phyloP scores from a whole-genome alignment of 495 filamentous ascomycete genomes.

The Tuber microsphaerosporum region DNA sequence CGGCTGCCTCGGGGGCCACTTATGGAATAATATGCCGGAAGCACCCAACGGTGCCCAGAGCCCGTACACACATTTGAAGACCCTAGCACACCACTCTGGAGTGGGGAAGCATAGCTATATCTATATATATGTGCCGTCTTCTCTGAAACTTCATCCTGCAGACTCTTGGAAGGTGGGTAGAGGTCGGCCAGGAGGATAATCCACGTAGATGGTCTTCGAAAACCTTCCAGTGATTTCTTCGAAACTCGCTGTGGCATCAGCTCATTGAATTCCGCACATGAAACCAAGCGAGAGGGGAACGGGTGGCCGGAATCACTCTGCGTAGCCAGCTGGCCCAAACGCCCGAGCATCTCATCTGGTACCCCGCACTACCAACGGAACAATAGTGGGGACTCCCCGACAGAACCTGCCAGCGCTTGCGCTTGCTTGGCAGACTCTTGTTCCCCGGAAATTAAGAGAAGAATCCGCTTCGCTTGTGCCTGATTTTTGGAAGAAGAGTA shows the following conservation, averaged over 20 bases:
- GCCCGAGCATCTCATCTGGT: not conserved
- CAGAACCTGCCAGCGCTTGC: not conserved
- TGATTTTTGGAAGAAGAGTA: not conserved
- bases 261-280: not conserved
- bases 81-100: not conserved
- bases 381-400: not conserved
- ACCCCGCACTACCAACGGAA: not conserved
- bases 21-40: not conserved
- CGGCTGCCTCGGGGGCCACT: not conserved
- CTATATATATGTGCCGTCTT: not conserved
- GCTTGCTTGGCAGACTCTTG: not conserved
- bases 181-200: not conserved
- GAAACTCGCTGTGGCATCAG: not conserved
- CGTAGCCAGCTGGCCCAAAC: not conserved
- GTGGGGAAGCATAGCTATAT: not conserved
- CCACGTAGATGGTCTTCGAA: slow-evolving; percentile 1
- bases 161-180: not conserved
- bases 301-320: not conserved
- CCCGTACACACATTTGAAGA: not conserved
- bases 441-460: not conserved
- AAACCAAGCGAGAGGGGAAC: not conserved
- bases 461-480: not conserved
- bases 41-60: not conserved
- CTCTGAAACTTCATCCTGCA: slow-evolving; percentile 1
- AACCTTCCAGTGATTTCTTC: not conserved